phyloP scores from a whole-genome alignment of 1,284 basidiomycete species.

The Boletus hoseneyae region DNA sequence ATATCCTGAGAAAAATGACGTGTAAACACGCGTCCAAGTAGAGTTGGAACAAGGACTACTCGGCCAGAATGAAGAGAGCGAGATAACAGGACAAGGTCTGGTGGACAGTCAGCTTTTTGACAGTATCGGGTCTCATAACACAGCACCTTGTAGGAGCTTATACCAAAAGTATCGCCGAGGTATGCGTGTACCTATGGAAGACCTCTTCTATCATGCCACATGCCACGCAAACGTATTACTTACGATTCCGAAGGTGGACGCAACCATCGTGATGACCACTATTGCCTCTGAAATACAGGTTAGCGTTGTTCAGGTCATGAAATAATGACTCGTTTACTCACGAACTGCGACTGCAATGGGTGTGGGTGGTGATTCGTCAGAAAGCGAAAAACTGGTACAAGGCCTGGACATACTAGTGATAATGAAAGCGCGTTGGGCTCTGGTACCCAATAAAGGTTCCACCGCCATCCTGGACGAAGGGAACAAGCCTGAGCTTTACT shows the following conservation, averaged over 20 bases:
- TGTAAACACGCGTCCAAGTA: not conserved
- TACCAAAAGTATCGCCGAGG: conserved; percentile 40
- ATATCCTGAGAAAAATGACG: conserved; percentile 46
- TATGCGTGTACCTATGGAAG: conserved; percentile 49
- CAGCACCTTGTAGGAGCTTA: conserved; percentile 50
- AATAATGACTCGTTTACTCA: conserved; percentile 31
- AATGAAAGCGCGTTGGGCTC: conserved; percentile 64
- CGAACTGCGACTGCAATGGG: conserved; percentile 41
- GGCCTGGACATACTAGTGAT: conserved; percentile 49
- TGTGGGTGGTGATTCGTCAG: conserved; percentile 8
- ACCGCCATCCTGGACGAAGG: conserved; percentile 49
- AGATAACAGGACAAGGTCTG: conserved; percentile 84
- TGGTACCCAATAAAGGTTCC: conserved; percentile 62
- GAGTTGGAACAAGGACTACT: conserved; percentile 43
- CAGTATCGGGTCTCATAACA: not conserved
- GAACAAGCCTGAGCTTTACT: conserved; percentile 16
- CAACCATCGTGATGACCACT: conserved; percentile 54
- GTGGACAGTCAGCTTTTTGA: conserved; percentile 10
- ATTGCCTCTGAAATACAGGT: conserved; percentile 41
- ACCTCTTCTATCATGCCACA: conserved; percentile 1
- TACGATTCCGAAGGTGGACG: conserved; percentile 50
- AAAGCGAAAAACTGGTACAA: conserved; percentile 1
- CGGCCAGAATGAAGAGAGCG: conserved; percentile 75
- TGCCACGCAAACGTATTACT: conserved; percentile 12
- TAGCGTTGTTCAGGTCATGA: conserved; percentile 2